These are phyloP conservation scores for Takashimella koratensis DNA, from an alignment of 1,284 basidiomycete species.

Conservation along the genomic window DNA sequence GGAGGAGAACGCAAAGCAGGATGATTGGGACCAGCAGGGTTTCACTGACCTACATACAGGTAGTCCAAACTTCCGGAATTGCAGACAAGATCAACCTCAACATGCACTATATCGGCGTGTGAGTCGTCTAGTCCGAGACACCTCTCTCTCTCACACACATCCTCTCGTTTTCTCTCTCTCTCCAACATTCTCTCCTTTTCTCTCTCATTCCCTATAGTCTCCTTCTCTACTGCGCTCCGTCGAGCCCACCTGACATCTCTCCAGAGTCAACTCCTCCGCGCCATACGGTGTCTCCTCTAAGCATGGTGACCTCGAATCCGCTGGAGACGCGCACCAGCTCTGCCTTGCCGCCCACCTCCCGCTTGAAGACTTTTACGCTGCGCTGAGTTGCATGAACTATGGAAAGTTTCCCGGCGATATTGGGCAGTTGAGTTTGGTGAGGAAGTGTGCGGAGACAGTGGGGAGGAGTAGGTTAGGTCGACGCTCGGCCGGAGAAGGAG, in stretches of 20 bases:
- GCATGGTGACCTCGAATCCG: constrained; percentile 72
- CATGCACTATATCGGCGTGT: constrained; percentile 71
- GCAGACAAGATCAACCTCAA: constrained; percentile 63
- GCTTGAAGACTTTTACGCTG: constrained; percentile 63
- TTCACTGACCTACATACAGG: no score
- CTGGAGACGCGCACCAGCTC: constrained; percentile 76
- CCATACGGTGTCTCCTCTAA: constrained; percentile 69
- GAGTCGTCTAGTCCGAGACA: constrained; percentile 36
- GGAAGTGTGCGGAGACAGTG: constrained; percentile 59
- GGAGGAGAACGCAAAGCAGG: background rate
- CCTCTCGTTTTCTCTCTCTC: constrained; percentile 1
- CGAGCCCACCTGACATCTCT: constrained; percentile 50
- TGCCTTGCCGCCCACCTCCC: constrained; percentile 56
- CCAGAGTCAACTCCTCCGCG: constrained; percentile 62
- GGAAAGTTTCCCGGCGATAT: constrained; percentile 59
- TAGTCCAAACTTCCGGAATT: constrained; percentile 58
- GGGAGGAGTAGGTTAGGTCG: background rate
- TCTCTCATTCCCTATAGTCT: background rate
- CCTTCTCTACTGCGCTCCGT: constrained; percentile 61
- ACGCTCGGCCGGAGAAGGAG: no score
- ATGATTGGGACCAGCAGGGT: no score
- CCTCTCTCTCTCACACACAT: constrained; percentile 1
- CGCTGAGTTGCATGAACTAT: constrained; percentile 68
- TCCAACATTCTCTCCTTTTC: background rate
- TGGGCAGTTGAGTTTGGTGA: constrained; percentile 62